Base-by-base conservation (phyloP, 2,329 filamentous ascomycete species). In the Penicillium fuscoglaucum region DNA sequence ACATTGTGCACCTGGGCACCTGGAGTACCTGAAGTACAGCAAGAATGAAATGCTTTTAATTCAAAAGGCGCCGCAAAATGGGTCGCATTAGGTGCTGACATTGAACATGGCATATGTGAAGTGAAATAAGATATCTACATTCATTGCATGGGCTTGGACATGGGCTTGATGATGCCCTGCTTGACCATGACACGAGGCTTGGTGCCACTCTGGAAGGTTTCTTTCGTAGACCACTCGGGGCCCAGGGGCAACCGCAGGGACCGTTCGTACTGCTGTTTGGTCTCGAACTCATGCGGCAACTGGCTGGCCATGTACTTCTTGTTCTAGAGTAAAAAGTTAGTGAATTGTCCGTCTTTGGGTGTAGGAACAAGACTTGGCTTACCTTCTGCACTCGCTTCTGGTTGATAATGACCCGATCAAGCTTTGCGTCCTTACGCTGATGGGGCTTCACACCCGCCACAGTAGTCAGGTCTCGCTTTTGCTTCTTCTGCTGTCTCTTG, bases 171-270 rank as follows among this genome's bases (percentile, higher is more conserved):
- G 65, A 96, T 83, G 47, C 95, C 95, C 78, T 93, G 90, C 81
- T 96, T 97, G 74, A 96, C 80, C 74, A 98, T 81, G 65, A 98
- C 84, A 68, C 91, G 86, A 58, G 95, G 95, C 83, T 93, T 96
- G 59, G 90, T 96, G 61, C 85, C 85, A 67, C 89, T 86, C 80
- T 98, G 93, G 83, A 95, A 95, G 15, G 90, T 91, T 79, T 91
- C 87, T 84, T 96, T 97, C n/a, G 93, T 98, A 66, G 88, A 87
- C 93, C 93, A 99, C 76, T 99, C 93, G 17, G 90, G 91, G 1
- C 95, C 95, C 60, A 98, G 86, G 1, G 95, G 95, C 65, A 97
- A 78, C 44, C 93, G 83, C 58, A 98, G 80, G 63, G 89, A 90
- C 51, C 93, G 82, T 81, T 99, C 95, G 77, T 98, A 98, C 80